phyloP scores from a whole-genome alignment of 306 rosid genomes.

The Trifolium subterraneum region DNA sequence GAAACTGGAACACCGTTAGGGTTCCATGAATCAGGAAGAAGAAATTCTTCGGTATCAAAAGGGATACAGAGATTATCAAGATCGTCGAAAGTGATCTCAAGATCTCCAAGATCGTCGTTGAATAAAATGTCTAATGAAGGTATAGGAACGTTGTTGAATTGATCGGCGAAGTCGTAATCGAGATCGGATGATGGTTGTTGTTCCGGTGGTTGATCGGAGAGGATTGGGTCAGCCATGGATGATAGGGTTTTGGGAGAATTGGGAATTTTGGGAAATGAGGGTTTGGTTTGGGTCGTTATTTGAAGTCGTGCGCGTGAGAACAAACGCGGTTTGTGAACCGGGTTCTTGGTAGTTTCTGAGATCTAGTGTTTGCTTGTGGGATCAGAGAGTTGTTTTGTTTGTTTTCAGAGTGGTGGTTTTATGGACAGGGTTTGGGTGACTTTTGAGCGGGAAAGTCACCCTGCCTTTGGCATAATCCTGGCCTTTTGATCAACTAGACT shows the following conservation, averaged over 20 bases:
- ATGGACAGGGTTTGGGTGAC: too few species aligned
- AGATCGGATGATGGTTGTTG: conserved; percentile 26
- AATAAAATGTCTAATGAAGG: conserved; percentile 70
- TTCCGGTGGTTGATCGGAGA: conserved; percentile 15
- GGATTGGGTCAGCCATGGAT: conserved; percentile 49
- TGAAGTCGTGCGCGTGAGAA: conserved; percentile 22
- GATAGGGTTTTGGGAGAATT: conserved; percentile 18
- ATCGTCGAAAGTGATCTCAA: conserved; percentile 74
- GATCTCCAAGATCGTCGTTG: conserved; percentile 1
- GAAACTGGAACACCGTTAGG: conserved; percentile 10
- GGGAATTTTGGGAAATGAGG: conserved; percentile 6
- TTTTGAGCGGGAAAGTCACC: too few species aligned
- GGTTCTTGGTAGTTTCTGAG: background rate
- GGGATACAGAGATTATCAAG: conserved; percentile 61
- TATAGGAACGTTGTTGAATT: conserved; percentile 51
- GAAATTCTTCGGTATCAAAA: conserved; percentile 60
- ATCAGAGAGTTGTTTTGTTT: too few species aligned
- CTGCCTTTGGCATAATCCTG: too few species aligned
- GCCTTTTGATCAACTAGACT: too few species aligned
- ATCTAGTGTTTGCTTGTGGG: background rate
- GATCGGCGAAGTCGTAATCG: conserved; percentile 43
- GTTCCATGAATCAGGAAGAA: conserved; percentile 55
- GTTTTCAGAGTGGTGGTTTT: too few species aligned
- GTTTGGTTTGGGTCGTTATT: background rate
- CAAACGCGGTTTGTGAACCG: conserved; percentile 21